Base-by-base conservation (phyloP, 1,139 yeast genomes). In the Ogataea hybrid region DNA sequence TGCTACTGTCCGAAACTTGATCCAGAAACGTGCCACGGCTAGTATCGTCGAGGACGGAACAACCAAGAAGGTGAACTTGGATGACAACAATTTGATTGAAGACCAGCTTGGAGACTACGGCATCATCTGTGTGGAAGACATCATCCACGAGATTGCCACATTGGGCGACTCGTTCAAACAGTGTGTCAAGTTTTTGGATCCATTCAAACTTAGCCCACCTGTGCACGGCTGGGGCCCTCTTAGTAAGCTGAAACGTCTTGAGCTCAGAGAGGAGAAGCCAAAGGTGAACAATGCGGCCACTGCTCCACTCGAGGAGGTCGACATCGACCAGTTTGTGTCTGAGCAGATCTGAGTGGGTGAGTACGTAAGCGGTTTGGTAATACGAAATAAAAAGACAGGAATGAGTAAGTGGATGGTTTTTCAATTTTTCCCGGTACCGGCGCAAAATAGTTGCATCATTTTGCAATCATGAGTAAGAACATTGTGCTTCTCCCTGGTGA, bases 401-500 rank as follows among this genome's bases (percentile, higher is more conserved):
- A 6, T 18, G 20, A 18, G 8, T 18, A 18, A 18, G 2, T 6
- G 8, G 20, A 18, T 6, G 20, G 8, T 6, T 18, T 18, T 6
- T 18, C 20, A 18, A 8, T 22, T 28, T 28, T 22, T 30, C n/a
- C 49, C 47, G 46, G 45, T 34, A 32, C 47, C 47, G 47, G 44
- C 38, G 33, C 17, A 35, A 27, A 37, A 15, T 32, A 23, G 32
- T 37, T 17, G 4, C 25, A n/a, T n/a, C 5, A 29, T 23, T 25
- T 16, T 22, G 11, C 15, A 18, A 37, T 17, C 9, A 37, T 39
- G 39, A 41, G 52, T 10, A 88, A 87, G 66, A 85, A 77, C 43
- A 81, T 92, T 57, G 94, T 94, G 33, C 77, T 90, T 44, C 74
- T 92, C 32, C 95, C 97, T 43, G 98, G 98, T 57, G 98, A 92